Evolutionary conservation across 805 yeast genomes (phyloP), one percentile per base, ranked within the genome.

Genomic region (Kregervanrija delftensis): DNA sequence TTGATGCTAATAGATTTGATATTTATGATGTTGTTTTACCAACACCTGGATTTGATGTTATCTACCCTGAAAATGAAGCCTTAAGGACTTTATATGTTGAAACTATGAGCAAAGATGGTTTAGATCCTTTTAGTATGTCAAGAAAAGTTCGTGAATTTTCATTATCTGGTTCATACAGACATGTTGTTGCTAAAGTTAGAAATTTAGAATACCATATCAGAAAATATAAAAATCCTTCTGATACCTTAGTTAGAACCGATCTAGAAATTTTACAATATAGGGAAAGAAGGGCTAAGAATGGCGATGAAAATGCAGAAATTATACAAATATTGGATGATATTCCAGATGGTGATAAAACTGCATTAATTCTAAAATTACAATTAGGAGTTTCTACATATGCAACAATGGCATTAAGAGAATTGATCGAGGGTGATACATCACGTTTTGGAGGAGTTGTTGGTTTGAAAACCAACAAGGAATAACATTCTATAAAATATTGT

Each of bases 361-460:
- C 96, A 0, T 78, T 90, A 11, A 72, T 93, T 5, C 61, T 95
- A 47, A 81, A 76, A 53, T 72, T 93, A 73, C 83, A 80, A 57
- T 70, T 93, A 47, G 91, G 89, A 4, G 81, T 86, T 3, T 84
- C 96, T 33, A 82, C 95, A 6, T 93, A 93, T 63, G 99, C 99
- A 1, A 93, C 99, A 0, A 95, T 93, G 99, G 96, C 96, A 1
- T 66, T 93, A 41, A 77, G 99, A 59, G 98, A 93, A 62, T 77
- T 87, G 41, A 80, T 90, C 86, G 84, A 81, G 60, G 74, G 78
- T 31, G 91, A 83, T 52, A 83, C 90, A 3, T 52, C 59, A 4
- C 40, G 60, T 30, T 53, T 55, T 40, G 56, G 60, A n/a, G 59
- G 59, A 41, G 56, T 55, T 39, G 46, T 55, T n/a, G 50, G 51